A percentile compares a stretch with the other conserved stretches of the same genome.
These are phyloP conservation scores for Acephala macrosclerotiorum DNA, from an alignment of 2,329 filamentous ascomycete genomes.

Conservation along the genomic window DNA sequence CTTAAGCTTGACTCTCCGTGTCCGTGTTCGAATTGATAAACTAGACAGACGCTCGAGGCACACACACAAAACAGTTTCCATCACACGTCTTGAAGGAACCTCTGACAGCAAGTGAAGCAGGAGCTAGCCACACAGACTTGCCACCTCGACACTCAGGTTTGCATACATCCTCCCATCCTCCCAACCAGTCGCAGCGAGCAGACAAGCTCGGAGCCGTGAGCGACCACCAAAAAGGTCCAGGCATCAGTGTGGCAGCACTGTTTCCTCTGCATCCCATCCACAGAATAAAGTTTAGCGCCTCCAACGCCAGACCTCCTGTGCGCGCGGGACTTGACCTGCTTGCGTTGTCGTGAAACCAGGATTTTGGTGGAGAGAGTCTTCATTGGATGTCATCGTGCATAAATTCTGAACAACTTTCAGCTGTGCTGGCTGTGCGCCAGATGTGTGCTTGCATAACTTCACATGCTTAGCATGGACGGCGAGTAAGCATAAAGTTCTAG, in stretches of 20 bases:
- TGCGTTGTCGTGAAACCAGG: constrained; percentile 5
- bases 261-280: too few relatives aligned
- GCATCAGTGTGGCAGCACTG: constrained; percentile 3
- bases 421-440: not conserved
- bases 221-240: not conserved
- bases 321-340: not conserved
- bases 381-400: constrained; percentile 11
- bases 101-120: not conserved
- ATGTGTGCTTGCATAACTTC: constrained; percentile 3
- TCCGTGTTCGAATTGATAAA: not conserved
- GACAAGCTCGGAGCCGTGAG: not conserved
- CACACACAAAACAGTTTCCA: not conserved
- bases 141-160: not conserved
- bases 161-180: not conserved
- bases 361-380: too few relatives aligned
- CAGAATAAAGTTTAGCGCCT: constrained; percentile 4
- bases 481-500: not conserved
- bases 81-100: not conserved
- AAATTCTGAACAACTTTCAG: not conserved
- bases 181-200: not conserved
- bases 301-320: not conserved
- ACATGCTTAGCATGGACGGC: not conserved
- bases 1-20: too few relatives aligned
- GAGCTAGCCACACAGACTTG: not conserved
- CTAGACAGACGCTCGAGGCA: not conserved